phyloP scores from a whole-genome alignment of 2,329 filamentous ascomycete genomes.

The Paraphaeosphaeria sporulosa region DNA sequence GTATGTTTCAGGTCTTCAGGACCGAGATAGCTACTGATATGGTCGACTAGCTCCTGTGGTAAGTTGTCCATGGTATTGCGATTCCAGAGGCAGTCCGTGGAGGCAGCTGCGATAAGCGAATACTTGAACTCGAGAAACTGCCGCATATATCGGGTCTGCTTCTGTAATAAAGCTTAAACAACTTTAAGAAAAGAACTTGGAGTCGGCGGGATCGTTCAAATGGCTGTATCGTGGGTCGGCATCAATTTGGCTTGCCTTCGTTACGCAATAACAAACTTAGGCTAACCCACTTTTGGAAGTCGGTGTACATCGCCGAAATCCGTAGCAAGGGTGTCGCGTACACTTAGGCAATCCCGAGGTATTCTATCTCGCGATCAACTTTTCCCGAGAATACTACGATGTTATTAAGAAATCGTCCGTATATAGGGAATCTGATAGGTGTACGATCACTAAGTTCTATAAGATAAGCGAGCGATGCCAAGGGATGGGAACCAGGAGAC shows the following conservation, averaged over 20 bases:
- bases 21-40: slow-evolving; percentile 22
- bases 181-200: not conserved
- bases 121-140: slow-evolving; percentile 1
- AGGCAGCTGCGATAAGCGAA: slow-evolving; percentile 6
- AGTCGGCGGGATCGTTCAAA: not conserved
- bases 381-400: too few species aligned
- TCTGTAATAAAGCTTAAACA: not conserved
- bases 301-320: too few species aligned
- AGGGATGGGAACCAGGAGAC: too few species aligned
- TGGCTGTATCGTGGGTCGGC: not conserved
- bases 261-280: too few species aligned
- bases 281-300: too few species aligned
- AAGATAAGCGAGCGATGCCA: too few species aligned
- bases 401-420: too few species aligned
- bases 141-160: not conserved
- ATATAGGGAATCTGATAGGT: too few species aligned
- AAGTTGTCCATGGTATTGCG: slow-evolving; percentile 22
- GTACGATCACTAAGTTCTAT: too few species aligned
- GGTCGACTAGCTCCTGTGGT: slow-evolving; percentile 28
- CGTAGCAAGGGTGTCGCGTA: too few species aligned
- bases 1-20: slow-evolving; percentile 26
- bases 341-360: slow-evolving; percentile 6
- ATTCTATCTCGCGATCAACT: too few species aligned
- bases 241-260: slow-evolving; percentile 5
- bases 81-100: slow-evolving; percentile 2